Conservation (phyloP, 257 asterid species). For the Solanum virginianum region DNA sequence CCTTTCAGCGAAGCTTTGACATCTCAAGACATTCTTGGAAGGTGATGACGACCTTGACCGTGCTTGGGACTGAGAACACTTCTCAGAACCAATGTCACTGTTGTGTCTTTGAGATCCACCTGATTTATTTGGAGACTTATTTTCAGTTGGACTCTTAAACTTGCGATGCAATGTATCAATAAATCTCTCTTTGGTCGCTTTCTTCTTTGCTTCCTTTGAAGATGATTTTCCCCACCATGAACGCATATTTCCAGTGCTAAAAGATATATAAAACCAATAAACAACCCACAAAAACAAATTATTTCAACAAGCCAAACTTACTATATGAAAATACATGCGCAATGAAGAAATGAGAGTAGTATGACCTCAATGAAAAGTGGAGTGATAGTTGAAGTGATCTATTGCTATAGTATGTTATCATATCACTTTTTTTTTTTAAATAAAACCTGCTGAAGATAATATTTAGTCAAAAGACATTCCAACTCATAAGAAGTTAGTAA, state of each 20-base stretch:
- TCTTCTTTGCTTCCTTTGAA: slow-evolving; percentile 67
- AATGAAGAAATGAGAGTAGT: background rate
- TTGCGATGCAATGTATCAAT: slow-evolving; percentile 69
- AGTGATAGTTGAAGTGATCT: background rate
- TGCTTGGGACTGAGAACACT: slow-evolving; percentile 61
- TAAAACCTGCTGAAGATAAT: background rate
- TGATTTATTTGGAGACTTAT: slow-evolving; percentile 55
- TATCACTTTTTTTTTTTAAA: background rate
- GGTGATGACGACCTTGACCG: slow-evolving; percentile 83
- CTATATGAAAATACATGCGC: background rate
- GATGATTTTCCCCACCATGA: slow-evolving; percentile 95
- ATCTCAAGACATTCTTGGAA: slow-evolving; percentile 67
- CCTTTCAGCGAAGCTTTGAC: slow-evolving; percentile 86
- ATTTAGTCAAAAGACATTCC: background rate
- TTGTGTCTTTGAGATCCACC: slow-evolving; percentile 68
- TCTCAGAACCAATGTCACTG: slow-evolving; percentile 61
- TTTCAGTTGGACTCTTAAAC: slow-evolving; percentile 58
- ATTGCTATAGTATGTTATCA: background rate
- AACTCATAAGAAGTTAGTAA: background rate
- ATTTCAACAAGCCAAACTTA: background rate
- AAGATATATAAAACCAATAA: background rate
- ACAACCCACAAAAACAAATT: background rate
- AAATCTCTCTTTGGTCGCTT: slow-evolving; percentile 64
- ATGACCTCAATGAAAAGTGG: background rate
- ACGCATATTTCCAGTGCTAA: slow-evolving; percentile 65